These are phyloP conservation scores for Russula olivacea DNA, from an alignment of 768 basidiomycete genomes.

Conservation along the genomic window DNA sequence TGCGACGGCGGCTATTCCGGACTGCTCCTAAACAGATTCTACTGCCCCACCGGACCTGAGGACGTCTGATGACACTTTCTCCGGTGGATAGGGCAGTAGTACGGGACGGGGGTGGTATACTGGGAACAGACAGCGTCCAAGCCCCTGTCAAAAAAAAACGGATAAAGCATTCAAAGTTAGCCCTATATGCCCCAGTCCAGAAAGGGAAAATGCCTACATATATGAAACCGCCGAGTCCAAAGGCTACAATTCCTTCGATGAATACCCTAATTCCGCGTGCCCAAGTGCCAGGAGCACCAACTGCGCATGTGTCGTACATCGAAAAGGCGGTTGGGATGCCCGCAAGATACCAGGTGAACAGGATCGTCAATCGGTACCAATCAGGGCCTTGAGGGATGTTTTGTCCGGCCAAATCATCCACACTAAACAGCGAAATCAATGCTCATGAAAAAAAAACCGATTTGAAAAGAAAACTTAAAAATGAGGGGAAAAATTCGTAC, in stretches of 20 bases:
- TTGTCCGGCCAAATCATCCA: not conserved
- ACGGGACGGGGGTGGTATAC: not conserved
- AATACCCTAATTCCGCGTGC: slow-evolving; percentile 9
- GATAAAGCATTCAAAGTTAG: not conserved
- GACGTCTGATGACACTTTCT: not conserved
- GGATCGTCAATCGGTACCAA: slow-evolving; percentile 2
- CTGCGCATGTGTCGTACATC: not conserved
- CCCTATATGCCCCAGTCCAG: not conserved
- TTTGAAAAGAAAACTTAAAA: too few relatives aligned
- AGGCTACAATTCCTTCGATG: slow-evolving; percentile 16
- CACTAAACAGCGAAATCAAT: not conserved
- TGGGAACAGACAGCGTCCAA: slow-evolving; percentile 9
- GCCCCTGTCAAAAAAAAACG: not conserved
- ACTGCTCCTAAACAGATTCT: slow-evolving; percentile 1
- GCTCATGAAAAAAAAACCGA: too few relatives aligned
- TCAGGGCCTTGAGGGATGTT: slow-evolving; percentile 1
- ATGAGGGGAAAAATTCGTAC: not conserved
- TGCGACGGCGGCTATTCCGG: not conserved
- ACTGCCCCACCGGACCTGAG: not conserved
- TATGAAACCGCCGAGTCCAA: slow-evolving; percentile 6
- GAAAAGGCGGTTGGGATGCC: slow-evolving; percentile 1
- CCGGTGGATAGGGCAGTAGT: not conserved
- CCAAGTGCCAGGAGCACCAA: slow-evolving; percentile 13
- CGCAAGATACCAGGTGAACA: slow-evolving; percentile 12
- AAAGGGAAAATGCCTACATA: slow-evolving; percentile 2